Percentiles rank a stretch among this genome's conserved stretches.
Conservation (phyloP, 192 early-diverging fungal species). For the Rhizophagus clarus region DNA sequence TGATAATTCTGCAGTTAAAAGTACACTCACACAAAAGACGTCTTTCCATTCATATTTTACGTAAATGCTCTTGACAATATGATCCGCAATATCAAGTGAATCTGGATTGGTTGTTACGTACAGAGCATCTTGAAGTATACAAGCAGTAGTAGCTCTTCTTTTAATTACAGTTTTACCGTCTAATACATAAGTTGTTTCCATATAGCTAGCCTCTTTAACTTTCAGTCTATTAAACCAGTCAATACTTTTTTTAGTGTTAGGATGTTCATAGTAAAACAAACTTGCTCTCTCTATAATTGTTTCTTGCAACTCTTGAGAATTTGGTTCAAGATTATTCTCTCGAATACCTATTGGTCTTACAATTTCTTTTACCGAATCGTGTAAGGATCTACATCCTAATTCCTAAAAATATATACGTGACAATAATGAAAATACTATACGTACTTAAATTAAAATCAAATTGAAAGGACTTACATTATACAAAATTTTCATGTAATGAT, state of each 20-base stretch:
- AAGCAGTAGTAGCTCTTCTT: slow-evolving; percentile 59
- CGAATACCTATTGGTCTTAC: slow-evolving; percentile 52
- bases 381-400: slow-evolving; percentile 70
- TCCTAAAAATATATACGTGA: slow-evolving; percentile 1
- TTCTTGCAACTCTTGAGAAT: slow-evolving; percentile 56
- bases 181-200: slow-evolving; percentile 51
- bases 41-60: neutral
- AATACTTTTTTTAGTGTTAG: slow-evolving; percentile 49
- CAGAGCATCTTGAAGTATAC: slow-evolving; percentile 47
- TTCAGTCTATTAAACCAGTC: slow-evolving; percentile 64
- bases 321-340: slow-evolving; percentile 33
- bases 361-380: slow-evolving; percentile 60
- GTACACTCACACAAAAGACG: neutral
- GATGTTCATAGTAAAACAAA: slow-evolving; percentile 69
- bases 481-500: no score
- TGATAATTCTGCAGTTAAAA: neutral
- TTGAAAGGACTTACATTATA: no score
- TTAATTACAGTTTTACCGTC: slow-evolving; percentile 42
- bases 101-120: slow-evolving; percentile 44
- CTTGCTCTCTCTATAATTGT: slow-evolving; percentile 76
- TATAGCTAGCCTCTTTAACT: slow-evolving; percentile 67
- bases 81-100: neutral
- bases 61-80: neutral
- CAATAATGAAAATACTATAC: no score
- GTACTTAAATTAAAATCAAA: neutral